Base-by-base conservation (phyloP, 2,329 filamentous ascomycete species). In the Botryotinia calthae region DNA sequence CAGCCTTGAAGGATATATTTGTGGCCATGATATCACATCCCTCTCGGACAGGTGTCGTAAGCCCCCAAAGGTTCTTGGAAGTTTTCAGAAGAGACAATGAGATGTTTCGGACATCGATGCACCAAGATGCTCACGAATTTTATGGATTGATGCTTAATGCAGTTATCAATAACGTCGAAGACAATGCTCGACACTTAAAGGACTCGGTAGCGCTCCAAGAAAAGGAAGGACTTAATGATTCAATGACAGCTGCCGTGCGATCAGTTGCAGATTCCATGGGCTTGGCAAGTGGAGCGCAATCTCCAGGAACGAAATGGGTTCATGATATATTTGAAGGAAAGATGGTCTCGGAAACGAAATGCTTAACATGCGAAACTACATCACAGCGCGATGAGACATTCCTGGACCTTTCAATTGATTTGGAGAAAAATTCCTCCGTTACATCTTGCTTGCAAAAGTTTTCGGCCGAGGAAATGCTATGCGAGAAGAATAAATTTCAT, bases 71-170 rank as follows among this genome's bases (percentile, higher is more conserved):
- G 75, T 98, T 99, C 76, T 86, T 99, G 51, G 95, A 99, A 80
- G 95, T 98, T 40, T 90, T 99, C 79, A 93, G 95, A 80, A 89
- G 93, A 75, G 94, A 98, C 78, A 97, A 99, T 81, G 96, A 99
- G 82, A 95, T 97, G 91, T 99, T 99, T 79, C 90, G 94, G 73
- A 95, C 94, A 56, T 93, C 95, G 6, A 97, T 98, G 93, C 96
- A 99, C 82, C 96, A 99, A 81, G 96, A 99, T 81, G 96, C 96
- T 1, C 96, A 99, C 82, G 96, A 99, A 81, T 99, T 99, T 77
- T 89, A 98, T 78, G 97, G 97, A 74, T 85, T 98, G 46, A 87
- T 99, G 3, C 86, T 99, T n/a, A 99, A 99, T 82, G 93, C 97
- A 80, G 93, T 99, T 48, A 95, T 99, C 70, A 89, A 94, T 65